Conservation (phyloP, 805 yeast species). For the Pichia cabralensis region DNA sequence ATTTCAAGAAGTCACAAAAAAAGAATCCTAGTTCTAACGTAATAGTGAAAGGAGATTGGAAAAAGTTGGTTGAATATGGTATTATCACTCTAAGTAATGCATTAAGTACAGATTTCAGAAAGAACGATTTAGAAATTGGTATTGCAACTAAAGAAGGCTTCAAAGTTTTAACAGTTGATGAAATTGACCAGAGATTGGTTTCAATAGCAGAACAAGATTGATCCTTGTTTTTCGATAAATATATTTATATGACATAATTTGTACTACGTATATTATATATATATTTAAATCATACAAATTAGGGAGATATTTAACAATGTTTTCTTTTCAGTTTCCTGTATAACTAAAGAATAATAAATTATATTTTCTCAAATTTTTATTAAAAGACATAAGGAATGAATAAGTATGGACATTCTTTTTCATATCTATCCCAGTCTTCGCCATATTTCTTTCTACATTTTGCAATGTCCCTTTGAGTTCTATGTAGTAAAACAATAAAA, state of each 20-base stretch:
- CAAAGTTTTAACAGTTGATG: slow-evolving; percentile 65
- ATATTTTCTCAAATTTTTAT: too few species aligned
- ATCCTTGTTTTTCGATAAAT: background rate
- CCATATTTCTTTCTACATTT: slow-evolving; percentile 87
- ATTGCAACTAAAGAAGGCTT: slow-evolving; percentile 69
- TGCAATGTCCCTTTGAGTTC: slow-evolving; percentile 79
- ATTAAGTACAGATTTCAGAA: slow-evolving; percentile 86
- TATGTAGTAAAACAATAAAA: slow-evolving; percentile 76
- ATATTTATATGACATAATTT: too few species aligned
- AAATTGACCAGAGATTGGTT: slow-evolving; percentile 88
- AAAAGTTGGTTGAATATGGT: slow-evolving; percentile 79
- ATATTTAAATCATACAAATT: too few species aligned
- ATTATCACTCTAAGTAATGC: slow-evolving; percentile 79
- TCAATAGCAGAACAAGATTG: slow-evolving; percentile 90
- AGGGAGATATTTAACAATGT: too few species aligned
- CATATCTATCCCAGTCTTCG: slow-evolving; percentile 83
- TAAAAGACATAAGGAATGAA: slow-evolving; percentile 82
- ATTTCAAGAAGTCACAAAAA: slow-evolving; percentile 53
- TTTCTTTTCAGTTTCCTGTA: too few species aligned
- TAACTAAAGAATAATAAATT: too few species aligned
- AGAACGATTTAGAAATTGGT: slow-evolving; percentile 89
- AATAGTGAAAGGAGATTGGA: slow-evolving; percentile 73
- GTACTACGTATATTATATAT: too few species aligned
- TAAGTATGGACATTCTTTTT: slow-evolving; percentile 80
- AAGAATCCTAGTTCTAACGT: slow-evolving; percentile 23